Evolutionary conservation across 2,329 filamentous ascomycete genomes (phyloP).

Genomic region (Neurospora crassa): DNA sequence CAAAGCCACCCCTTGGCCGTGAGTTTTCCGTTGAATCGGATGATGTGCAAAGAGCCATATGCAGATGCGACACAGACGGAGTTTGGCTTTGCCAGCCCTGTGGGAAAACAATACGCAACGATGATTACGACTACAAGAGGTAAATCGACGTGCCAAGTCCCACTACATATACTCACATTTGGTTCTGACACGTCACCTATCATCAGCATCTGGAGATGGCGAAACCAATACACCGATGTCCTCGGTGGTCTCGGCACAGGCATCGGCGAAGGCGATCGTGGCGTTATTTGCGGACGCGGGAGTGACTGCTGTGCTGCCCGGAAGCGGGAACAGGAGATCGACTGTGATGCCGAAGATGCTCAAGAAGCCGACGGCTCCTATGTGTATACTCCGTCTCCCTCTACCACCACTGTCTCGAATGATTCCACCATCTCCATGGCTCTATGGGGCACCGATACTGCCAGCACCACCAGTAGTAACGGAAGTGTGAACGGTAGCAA

Average conservation of each 20-base stretch:
- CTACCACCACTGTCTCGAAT: neutral
- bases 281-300: constrained; percentile 79
- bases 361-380: constrained; percentile 31
- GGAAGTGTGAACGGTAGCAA: neutral
- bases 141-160: constrained; percentile 19
- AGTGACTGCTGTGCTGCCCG: constrained; percentile 65
- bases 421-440: constrained; percentile 11
- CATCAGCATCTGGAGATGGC: constrained; percentile 77
- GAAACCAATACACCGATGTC: constrained; percentile 72
- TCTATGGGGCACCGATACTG: constrained; percentile 15
- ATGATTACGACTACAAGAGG: constrained; percentile 50
- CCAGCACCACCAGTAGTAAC: constrained; percentile 6
- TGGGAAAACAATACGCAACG: constrained; percentile 57
- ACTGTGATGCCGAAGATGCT: constrained; percentile 72
- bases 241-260: constrained; percentile 76
- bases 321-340: constrained; percentile 73
- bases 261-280: constrained; percentile 79
- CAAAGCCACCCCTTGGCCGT: constrained; percentile 34
- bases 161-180: neutral
- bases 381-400: neutral
- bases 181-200: neutral
- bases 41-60: constrained; percentile 46
- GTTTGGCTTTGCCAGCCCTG: constrained; percentile 86
- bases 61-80: constrained; percentile 41
- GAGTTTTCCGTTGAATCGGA: constrained; percentile 40